Evolutionary conservation across 306 rosid genomes (phyloP).

Genomic region (Quercus dentata): DNA sequence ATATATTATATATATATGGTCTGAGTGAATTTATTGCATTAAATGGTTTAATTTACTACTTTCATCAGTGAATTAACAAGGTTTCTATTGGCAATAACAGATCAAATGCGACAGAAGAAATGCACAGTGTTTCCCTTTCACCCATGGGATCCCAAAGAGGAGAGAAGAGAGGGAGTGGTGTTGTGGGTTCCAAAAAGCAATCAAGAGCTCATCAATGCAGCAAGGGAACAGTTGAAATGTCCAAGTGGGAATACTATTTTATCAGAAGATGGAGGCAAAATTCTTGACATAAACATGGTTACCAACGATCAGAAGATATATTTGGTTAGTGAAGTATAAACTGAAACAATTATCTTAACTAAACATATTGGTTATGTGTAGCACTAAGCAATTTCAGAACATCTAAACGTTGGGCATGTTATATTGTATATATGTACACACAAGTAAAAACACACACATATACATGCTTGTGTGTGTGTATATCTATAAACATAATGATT

Average conservation of each 20-base stretch:
- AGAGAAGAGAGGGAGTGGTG: constrained; percentile 30
- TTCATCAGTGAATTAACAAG: background rate
- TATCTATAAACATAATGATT: background rate
- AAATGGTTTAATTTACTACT: background rate
- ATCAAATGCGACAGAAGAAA: constrained; percentile 23
- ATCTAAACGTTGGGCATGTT: background rate
- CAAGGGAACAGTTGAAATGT: constrained; percentile 17
- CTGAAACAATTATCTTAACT: background rate
- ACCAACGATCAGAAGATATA: constrained; percentile 33
- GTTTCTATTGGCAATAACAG: constrained; percentile 9
- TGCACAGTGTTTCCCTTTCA: constrained; percentile 42
- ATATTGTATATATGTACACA: background rate
- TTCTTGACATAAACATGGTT: constrained; percentile 29
- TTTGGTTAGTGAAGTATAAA: constrained; percentile 19
- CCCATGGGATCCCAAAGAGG: constrained; percentile 29
- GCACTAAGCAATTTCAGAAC: background rate
- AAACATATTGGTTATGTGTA: background rate
- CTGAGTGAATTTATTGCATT: background rate
- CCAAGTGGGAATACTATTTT: constrained; percentile 15
- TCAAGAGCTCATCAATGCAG: constrained; percentile 31
- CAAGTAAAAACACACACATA: background rate
- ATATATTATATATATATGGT: background rate
- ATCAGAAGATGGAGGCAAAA: constrained; percentile 38
- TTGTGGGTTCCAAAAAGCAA: constrained; percentile 41
- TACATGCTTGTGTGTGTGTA: no score